Base-by-base conservation (phyloP, 768 basidiomycete genomes). In the Panus rudis region DNA sequence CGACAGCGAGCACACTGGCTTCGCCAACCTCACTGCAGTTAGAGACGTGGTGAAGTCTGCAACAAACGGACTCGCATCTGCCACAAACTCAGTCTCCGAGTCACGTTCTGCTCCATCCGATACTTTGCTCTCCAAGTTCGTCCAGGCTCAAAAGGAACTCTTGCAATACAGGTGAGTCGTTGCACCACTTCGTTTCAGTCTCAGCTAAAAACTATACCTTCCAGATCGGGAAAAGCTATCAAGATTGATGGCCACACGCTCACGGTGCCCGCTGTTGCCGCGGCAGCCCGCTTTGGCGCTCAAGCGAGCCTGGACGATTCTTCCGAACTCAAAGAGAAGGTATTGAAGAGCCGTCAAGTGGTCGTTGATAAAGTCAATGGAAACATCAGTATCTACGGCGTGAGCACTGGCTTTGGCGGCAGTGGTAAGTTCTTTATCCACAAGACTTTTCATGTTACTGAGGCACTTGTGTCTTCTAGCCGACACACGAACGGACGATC, bases 361-460 rank as follows among this genome's bases (percentile, higher is more conserved):
- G 77, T 91, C 33, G 65, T 73, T 19, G 70, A 72, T 52, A 89
- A 89, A 61, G 72, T 91, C 28, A 71, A 73, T 17, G 67, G 70
- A 3, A 78, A 80, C 8, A 71, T 75, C 39, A 85, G 82, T 50
- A 72, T 92, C 16, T 92, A 92, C 52, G 90, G 90, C 19, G 83
- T 92, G 30, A 84, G 84, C 37, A 86, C 85, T 4, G 90, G 90
- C 35, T 92, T 88, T 54, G 90, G 89, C 28, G 89, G 88, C 16
- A 84, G 81, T 53, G 81, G 83, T 67, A 45, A 33, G 62, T 41
- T 30, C 40, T 28, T 12, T 27, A 46, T 12, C 33, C 27, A 12
- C 23, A 10, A 31, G 68, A 47, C 26, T 17, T 42, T 28, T 27
- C 39, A 24, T 13, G 25, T 46, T 68, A 48, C 26, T 17, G n/a